Base-by-base conservation (phyloP, 768 basidiomycete genomes). In the Leccinum fibrillosum region DNA sequence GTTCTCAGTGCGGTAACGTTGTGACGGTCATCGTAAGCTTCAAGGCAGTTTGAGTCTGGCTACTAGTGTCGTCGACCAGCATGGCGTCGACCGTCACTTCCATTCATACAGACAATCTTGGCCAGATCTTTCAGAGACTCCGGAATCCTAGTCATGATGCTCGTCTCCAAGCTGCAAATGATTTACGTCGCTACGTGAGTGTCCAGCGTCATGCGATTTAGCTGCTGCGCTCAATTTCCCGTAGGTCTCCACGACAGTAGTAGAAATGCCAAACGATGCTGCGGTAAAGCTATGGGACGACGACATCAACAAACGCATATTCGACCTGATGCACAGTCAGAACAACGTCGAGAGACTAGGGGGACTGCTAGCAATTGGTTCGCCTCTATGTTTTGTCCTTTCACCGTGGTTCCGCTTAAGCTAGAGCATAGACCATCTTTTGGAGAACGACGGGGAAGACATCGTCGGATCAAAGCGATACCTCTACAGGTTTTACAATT, bases 401-500 rank as follows among this genome's bases (percentile, higher is more conserved):
- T 28, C 13, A 50, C 25, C 21, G 7, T 47, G 32, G 53, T 62
- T 48, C 52, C 62, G 53, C 63, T 55, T 26, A 53, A 54, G 23
- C 49, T 37, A 49, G 35, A 2, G 8, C 53, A 17, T 58, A 83
- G 92, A 93, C 68, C 81, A 88, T 66, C 80, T 95, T 8, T 79
- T 94, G 49, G 86, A 86, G 52, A 82, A 85, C 49, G 88, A 90
- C 42, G 83, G 83, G 34, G 91, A 92, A 73, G 90, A 91, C 71
- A 86, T 85, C 9, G 84, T 91, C 52, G 89, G 92, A 70, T 87
- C 88, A 45, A 90, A 87, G 66, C 79, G 86, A 42, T 86, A 89
- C 62, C 83, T 91, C 39, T 94, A 90, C 73, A 85, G 91, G 52
- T 88, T 95, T 71, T 92, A 89, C 77, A 92, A 92, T 74, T 95